Evolutionary conservation across 2,329 filamentous ascomycete genomes (phyloP).

Genomic region (Exophiala xenobiotica): DNA sequence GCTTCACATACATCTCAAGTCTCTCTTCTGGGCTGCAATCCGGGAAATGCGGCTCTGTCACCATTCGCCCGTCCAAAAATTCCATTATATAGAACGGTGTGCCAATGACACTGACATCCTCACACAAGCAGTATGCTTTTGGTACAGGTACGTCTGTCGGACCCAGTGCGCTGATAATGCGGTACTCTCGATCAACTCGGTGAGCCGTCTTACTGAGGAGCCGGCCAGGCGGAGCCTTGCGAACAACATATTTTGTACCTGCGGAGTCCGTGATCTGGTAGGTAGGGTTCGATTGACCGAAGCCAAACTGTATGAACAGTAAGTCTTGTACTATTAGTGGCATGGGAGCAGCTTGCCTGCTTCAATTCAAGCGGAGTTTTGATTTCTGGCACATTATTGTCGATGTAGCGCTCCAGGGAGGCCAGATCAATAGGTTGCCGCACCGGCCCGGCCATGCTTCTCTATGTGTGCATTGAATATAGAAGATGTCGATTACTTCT

Average conservation of each 20-base stretch:
- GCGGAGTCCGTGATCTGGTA: constrained; percentile 80
- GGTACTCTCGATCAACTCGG: constrained; percentile 93
- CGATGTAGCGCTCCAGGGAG: constrained; percentile 76
- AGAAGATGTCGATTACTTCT: no score
- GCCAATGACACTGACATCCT: constrained; percentile 75
- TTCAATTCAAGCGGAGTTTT: constrained; percentile 81
- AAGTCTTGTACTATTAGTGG: constrained; percentile 3
- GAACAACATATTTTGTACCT: constrained; percentile 74
- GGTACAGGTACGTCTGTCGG: constrained; percentile 83
- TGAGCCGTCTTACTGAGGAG: constrained; percentile 92
- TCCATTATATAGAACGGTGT: constrained; percentile 98
- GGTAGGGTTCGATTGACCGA: constrained; percentile 95
- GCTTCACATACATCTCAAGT: constrained; percentile 61
- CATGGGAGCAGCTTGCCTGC: constrained; percentile 59
- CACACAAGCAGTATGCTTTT: constrained; percentile 77
- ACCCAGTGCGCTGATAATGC: constrained; percentile 79
- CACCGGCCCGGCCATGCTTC: constrained; percentile 72
- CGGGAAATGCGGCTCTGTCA: constrained; percentile 83
- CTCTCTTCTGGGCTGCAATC: constrained; percentile 67
- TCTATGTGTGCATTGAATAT: not conserved
- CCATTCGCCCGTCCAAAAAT: constrained; percentile 89
- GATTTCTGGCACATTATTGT: constrained; percentile 76
- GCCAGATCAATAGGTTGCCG: constrained; percentile 85
- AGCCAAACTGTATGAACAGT: constrained; percentile 85
- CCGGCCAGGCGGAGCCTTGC: constrained; percentile 97